phyloP scores from a whole-genome alignment of 1,284 basidiomycete genomes.

The Sanghuangporus weigelae region DNA sequence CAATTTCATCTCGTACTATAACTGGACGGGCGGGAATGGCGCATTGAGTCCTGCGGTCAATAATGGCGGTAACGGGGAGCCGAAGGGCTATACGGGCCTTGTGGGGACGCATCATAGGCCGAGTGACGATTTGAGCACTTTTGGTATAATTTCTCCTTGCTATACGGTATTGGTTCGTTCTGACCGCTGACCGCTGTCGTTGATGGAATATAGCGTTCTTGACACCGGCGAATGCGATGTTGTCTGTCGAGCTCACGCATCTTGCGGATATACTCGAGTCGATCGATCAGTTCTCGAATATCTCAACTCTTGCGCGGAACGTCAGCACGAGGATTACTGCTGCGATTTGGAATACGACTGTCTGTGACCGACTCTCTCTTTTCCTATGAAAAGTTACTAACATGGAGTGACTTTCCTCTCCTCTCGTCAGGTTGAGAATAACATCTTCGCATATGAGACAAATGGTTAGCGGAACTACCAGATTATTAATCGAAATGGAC shows the following conservation, averaged over 20 bases:
- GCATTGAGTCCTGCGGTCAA: constrained; percentile 57
- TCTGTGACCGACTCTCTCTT: constrained; percentile 25
- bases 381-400: neutral
- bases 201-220: constrained; percentile 48
- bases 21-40: constrained; percentile 69
- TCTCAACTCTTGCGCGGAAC: constrained; percentile 48
- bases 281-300: constrained; percentile 33
- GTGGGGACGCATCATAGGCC: constrained; percentile 74
- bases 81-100: constrained; percentile 30
- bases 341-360: constrained; percentile 62
- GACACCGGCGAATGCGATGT: constrained; percentile 75
- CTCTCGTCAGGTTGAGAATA: constrained; percentile 43
- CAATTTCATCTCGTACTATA: constrained; percentile 71
- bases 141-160: constrained; percentile 36
- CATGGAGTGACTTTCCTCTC: constrained; percentile 8
- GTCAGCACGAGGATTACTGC: constrained; percentile 57
- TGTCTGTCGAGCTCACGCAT: constrained; percentile 63
- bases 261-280: constrained; percentile 56
- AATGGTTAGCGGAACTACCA: constrained; percentile 36
- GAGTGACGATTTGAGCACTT: constrained; percentile 67
- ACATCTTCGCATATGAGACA: constrained; percentile 72
- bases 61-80: constrained; percentile 35
- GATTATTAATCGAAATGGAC: neutral
- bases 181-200: neutral
- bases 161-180: neutral